Conservation (phyloP, 1,284 basidiomycete genomes). For the Marasmius sp. region DNA sequence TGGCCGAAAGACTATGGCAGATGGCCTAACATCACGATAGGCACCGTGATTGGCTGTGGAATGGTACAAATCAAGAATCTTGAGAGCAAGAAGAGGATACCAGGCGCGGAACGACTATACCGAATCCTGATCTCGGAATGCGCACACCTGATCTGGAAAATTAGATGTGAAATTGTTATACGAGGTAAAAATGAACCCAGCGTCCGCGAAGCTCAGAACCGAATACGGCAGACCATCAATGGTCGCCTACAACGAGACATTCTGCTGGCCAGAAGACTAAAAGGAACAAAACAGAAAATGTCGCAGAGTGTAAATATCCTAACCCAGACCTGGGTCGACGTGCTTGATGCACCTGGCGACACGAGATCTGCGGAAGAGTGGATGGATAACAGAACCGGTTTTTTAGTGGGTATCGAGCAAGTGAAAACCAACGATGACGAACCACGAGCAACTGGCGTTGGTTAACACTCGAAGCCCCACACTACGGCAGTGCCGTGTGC, state of each 20-base stretch:
- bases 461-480: no score
- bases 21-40: background rate
- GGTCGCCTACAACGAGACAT: background rate
- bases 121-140: conserved; percentile 10
- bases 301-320: no score
- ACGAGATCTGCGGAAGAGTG: no score
- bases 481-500: no score
- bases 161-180: conserved; percentile 3
- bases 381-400: background rate
- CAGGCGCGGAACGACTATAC: background rate
- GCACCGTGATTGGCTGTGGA: background rate
- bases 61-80: background rate
- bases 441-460: no score
- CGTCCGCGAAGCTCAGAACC: background rate
- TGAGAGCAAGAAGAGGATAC: background rate
- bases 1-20: background rate
- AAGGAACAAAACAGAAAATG: no score
- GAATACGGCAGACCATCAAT: background rate
- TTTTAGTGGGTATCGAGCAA: no score
- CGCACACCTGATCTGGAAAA: conserved; percentile 5
- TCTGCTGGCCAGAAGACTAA: background rate
- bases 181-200: background rate
- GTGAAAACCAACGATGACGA: no score
- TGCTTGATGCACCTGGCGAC: no score
- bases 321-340: no score